These are phyloP conservation scores for Blepharisma stoltei DNA, from an alignment of 73 alveolate species.

Conservation along the genomic window DNA sequence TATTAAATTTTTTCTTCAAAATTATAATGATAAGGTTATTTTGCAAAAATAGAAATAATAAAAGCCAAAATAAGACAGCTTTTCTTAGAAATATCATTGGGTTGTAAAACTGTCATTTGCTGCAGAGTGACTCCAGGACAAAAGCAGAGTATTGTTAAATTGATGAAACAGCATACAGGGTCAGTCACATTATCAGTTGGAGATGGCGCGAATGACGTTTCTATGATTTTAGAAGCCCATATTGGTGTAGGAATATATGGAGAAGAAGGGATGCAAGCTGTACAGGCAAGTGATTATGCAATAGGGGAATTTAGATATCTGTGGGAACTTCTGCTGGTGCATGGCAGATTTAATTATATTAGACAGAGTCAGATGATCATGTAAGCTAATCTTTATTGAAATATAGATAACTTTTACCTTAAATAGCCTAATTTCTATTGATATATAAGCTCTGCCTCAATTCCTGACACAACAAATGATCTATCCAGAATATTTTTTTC, in stretches of 20 bases:
- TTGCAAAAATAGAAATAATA: no score
- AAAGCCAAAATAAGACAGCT: background rate
- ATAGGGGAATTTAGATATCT: slow-evolving; percentile 80
- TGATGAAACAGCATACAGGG: slow-evolving; percentile 69
- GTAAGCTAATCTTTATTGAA: no score
- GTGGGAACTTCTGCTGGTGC: slow-evolving; percentile 73
- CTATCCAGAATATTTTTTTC: no score
- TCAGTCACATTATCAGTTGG: slow-evolving; percentile 91
- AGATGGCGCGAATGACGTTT: slow-evolving; percentile 99
- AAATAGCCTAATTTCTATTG: no score
- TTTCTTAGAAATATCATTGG: background rate
- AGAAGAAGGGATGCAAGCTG: slow-evolving; percentile 96
- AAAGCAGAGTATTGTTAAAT: slow-evolving; percentile 90
- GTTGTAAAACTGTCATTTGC: slow-evolving; percentile 73
- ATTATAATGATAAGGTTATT: no score
- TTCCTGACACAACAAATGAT: no score
- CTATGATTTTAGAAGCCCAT: slow-evolving; percentile 85
- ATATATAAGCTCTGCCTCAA: no score
- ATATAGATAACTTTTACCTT: no score
- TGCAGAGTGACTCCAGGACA: slow-evolving; percentile 90
- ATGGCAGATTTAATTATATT: slow-evolving; percentile 69
- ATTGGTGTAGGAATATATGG: slow-evolving; percentile 97
- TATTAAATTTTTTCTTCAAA: no score
- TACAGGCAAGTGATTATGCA: slow-evolving; percentile 86
- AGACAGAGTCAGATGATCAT: slow-evolving; percentile 79